Percentiles rank a stretch among this genome's conserved stretches.
These are phyloP conservation scores for Penicillium goetzii DNA, from an alignment of 495 filamentous ascomycete species.

Conservation along the genomic window DNA sequence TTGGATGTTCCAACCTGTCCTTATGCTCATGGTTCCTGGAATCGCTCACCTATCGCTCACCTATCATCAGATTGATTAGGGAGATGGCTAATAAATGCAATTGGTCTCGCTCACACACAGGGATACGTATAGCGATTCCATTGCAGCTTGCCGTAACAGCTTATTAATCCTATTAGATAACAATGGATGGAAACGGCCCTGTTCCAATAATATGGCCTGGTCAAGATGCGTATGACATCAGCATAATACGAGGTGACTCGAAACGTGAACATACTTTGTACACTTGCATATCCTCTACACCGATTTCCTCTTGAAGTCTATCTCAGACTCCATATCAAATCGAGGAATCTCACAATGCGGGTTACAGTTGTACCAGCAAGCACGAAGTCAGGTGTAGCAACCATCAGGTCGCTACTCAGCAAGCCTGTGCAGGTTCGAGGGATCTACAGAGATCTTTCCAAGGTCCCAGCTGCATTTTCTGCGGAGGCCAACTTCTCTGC, in stretches of 20 bases:
- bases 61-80: too few species aligned
- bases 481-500: neutral
- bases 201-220: neutral
- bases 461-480: neutral
- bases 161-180: neutral
- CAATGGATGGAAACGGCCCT: neutral
- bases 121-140: too few species aligned
- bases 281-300: neutral
- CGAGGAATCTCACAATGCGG: neutral
- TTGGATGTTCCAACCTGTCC: too few species aligned
- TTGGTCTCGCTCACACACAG: too few species aligned
- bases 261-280: neutral
- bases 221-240: neutral
- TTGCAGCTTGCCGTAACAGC: too few species aligned
- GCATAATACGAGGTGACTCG: neutral
- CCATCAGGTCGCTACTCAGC: constrained; percentile 9
- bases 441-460: constrained; percentile 6
- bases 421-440: constrained; percentile 6
- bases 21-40: too few species aligned
- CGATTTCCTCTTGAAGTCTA: neutral
- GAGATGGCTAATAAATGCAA: too few species aligned
- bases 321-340: neutral
- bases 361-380: constrained; percentile 10
- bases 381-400: constrained; percentile 7
- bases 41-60: too few species aligned